phyloP scores from a whole-genome alignment of 2,329 filamentous ascomycete genomes.

The Phialocephala subalpina region DNA sequence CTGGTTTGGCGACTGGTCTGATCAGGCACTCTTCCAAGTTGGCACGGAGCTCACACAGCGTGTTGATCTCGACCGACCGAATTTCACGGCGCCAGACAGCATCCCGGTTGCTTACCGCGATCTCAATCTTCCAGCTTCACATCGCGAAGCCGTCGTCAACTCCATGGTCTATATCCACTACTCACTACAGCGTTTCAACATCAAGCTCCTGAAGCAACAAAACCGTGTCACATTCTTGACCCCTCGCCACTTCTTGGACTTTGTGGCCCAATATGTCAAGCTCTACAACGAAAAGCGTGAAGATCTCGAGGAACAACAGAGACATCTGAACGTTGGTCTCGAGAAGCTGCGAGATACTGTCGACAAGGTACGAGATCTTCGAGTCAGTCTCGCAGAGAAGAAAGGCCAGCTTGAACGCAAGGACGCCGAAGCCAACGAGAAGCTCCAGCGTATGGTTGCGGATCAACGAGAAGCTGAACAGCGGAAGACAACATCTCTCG shows the following conservation, averaged over 20 bases:
- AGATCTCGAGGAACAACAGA: conserved; percentile 97
- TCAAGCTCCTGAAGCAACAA: conserved; percentile 88
- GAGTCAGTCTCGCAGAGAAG: conserved; percentile 91
- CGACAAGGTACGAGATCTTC: conserved; percentile 93
- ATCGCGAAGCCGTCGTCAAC: conserved; percentile 93
- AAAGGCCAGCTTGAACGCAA: conserved; percentile 93
- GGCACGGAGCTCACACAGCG: conserved; percentile 94
- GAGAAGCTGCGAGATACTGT: conserved; percentile 98
- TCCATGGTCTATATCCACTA: conserved; percentile 99
- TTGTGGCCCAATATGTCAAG: conserved; percentile 96
- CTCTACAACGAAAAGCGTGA: conserved; percentile 98
- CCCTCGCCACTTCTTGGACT: conserved; percentile 96
- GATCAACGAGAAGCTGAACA: conserved; percentile 96
- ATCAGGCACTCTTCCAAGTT: conserved; percentile 98
- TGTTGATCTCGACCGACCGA: conserved; percentile 91
- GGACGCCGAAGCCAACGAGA: conserved; percentile 95
- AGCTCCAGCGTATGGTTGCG: conserved; percentile 94
- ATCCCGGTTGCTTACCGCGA: conserved; percentile 93
- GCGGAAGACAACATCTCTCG: conserved; percentile 84
- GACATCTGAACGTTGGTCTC: conserved; percentile 96
- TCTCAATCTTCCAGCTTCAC: conserved; percentile 83
- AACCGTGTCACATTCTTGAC: conserved; percentile 93
- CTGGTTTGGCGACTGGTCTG: conserved; percentile 99
- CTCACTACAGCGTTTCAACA: conserved; percentile 89
- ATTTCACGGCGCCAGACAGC: conserved; percentile 86